Evolutionary conservation across 257 asterid genomes (phyloP), one percentile per base, ranked within the genome.

Genomic region (Plantago major): DNA sequence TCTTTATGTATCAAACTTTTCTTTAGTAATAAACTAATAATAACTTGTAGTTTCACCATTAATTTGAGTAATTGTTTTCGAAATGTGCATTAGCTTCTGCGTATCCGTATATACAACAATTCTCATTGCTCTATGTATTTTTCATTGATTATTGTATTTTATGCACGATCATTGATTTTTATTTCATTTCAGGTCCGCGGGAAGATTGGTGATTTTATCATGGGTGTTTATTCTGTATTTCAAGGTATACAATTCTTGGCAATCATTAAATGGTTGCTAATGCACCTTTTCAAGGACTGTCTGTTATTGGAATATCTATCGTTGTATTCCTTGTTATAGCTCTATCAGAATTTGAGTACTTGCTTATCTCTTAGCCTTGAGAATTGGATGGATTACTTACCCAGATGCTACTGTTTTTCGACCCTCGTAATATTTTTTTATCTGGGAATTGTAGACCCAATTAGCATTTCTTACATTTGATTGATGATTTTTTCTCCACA

Each of bases 181-280:
- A 50, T 61, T 55, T 54, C 70, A 62, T 55, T 62, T 73, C 90
- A 87, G 97, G 95, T 89, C 28, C 68, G 92, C 46, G 92, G 95
- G 69, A 84, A 81, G 73, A 86, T 89, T 64, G 83, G 89, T 33
- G 80, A 84, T 64, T 86, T 89, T 71, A 73, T 87, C 60, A 73
- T 81, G 66, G 83, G 89, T 15, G 88, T 84, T 45, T 81, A 84
- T 62, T 57, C 86, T 47, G 93, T 89, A 65, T 89, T 86, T 76
- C 96, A 83, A 89, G 96, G 95, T 89, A 84, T 63, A 63, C 12
- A 26, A 40, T 66, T 56, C 68, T 65, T 46, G 45, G 15, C 43
- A 26, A 18, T 26, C 33, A 57, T 59, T 60, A 49, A 46, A 62
- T 40, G 33, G 33, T 47, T 68, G 16, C 10, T 46, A 45, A 43